Evolutionary conservation across 2,329 filamentous ascomycete species (phyloP).

Genomic region (Penicillium sp.): DNA sequence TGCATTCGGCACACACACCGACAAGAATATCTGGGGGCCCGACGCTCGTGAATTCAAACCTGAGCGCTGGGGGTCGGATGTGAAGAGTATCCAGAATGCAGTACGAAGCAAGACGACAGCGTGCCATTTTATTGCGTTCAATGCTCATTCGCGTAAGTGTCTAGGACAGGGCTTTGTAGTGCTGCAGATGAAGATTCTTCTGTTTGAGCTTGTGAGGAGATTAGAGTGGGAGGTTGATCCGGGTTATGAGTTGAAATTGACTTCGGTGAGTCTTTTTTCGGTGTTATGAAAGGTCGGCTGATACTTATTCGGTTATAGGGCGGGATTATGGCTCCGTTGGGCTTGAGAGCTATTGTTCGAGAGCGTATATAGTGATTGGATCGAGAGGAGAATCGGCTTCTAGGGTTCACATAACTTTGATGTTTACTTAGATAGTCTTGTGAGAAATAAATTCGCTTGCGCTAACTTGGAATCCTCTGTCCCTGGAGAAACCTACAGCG

Average conservation of each 20-base stretch:
- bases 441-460: neutral
- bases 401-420: neutral
- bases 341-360: conserved; percentile 15
- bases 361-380: conserved; percentile 1
- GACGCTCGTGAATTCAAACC: conserved; percentile 33
- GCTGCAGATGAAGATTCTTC: conserved; percentile 23
- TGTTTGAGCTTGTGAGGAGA: conserved; percentile 22
- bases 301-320: conserved; percentile 12
- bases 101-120: conserved; percentile 24
- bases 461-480: conserved; percentile 1
- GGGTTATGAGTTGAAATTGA: conserved; percentile 23
- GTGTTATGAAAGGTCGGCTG: conserved; percentile 1
- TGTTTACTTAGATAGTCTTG: neutral
- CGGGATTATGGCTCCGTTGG: conserved; percentile 24
- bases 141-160: conserved; percentile 28
- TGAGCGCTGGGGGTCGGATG: conserved; percentile 34
- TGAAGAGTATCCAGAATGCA: conserved; percentile 28
- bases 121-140: conserved; percentile 30
- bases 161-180: conserved; percentile 29
- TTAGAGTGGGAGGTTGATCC: conserved; percentile 22
- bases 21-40: conserved; percentile 30
- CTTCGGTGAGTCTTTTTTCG: conserved; percentile 19
- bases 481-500: conserved; percentile 18
- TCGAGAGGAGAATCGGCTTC: neutral
- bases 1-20: conserved; percentile 39